These are phyloP conservation scores for Tetrapisispora pingtungensis DNA, from an alignment of 805 yeast species.

Conservation along the genomic window DNA sequence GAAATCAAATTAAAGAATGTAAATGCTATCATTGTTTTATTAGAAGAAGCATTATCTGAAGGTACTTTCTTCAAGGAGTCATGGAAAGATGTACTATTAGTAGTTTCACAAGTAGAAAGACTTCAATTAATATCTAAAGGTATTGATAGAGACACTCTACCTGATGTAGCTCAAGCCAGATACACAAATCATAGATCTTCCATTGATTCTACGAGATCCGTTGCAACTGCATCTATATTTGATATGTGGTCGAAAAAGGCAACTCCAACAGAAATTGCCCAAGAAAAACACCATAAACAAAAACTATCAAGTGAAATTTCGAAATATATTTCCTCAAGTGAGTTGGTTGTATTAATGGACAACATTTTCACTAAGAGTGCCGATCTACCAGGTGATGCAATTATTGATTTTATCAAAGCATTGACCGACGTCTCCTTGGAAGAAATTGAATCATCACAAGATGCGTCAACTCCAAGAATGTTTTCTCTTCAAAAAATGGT, in stretches of 20 bases:
- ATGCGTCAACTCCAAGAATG: constrained; percentile 74
- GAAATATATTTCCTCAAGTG: constrained; percentile 49
- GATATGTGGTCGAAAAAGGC: constrained; percentile 46
- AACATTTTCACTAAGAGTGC: constrained; percentile 78
- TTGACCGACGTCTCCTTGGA: constrained; percentile 78
- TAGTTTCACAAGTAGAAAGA: constrained; percentile 86
- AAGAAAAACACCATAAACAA: constrained; percentile 62
- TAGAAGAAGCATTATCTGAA: constrained; percentile 69
- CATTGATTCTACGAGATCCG: constrained; percentile 41
- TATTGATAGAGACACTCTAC: constrained; percentile 69
- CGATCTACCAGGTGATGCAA: constrained; percentile 69
- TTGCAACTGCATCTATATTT: constrained; percentile 38
- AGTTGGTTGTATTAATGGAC: constrained; percentile 72
- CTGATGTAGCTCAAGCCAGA: constrained; percentile 75
- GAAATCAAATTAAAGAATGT: constrained; percentile 74
- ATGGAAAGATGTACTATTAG: constrained; percentile 76
- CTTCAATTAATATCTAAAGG: constrained; percentile 83
- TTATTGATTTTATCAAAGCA: constrained; percentile 78
- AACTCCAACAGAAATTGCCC: constrained; percentile 57
- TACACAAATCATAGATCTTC: constrained; percentile 44
- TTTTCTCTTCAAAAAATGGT: constrained; percentile 92
- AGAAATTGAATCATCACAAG: constrained; percentile 83
- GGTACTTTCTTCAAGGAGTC: constrained; percentile 66
- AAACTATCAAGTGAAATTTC: constrained; percentile 51
- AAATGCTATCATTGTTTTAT: constrained; percentile 61